A percentile compares a stretch with the other conserved stretches of the same genome.
Evolutionary conservation across 495 filamentous ascomycete species (phyloP).

Genomic region (Penicillium flavigenum): DNA sequence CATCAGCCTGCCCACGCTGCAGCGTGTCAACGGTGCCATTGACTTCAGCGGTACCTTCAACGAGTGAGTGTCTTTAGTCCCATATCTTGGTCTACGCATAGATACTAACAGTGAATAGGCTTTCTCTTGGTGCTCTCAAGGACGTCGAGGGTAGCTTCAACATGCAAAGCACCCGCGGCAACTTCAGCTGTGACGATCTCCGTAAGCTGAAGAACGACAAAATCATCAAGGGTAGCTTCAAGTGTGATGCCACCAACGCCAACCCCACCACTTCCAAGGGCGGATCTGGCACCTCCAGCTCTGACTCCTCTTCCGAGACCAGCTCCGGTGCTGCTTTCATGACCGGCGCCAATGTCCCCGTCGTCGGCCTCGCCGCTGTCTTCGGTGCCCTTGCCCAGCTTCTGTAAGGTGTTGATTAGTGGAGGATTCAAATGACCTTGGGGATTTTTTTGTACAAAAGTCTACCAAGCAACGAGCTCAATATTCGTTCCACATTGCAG

Average conservation of each 20-base stretch:
- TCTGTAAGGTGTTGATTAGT: constrained; percentile 37
- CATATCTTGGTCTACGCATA: neutral
- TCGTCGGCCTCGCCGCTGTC: constrained; percentile 44
- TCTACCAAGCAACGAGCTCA: constrained; percentile 40
- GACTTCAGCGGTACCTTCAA: constrained; percentile 85
- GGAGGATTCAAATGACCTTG: constrained; percentile 13
- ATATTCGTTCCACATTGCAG: constrained; percentile 39
- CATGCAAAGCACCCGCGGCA: constrained; percentile 64
- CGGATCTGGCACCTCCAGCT: constrained; percentile 47
- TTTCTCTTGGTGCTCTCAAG: constrained; percentile 64
- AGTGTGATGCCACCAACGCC: constrained; percentile 48
- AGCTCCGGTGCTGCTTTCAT: constrained; percentile 43
- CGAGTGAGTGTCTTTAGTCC: constrained; percentile 57
- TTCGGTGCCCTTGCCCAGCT: constrained; percentile 49
- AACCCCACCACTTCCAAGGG: constrained; percentile 40
- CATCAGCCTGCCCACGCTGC: constrained; percentile 66
- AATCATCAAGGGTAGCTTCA: constrained; percentile 62
- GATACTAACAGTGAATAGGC: constrained; percentile 49
- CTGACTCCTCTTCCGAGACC: constrained; percentile 31
- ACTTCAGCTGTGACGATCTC: constrained; percentile 58
- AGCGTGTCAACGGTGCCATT: constrained; percentile 76
- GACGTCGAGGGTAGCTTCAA: constrained; percentile 87
- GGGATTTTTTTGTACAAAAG: constrained; percentile 28
- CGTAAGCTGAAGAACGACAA: constrained; percentile 37
- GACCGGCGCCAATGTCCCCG: constrained; percentile 42